A percentile compares a stretch with the other conserved stretches of the same genome.
These are phyloP conservation scores for Arthrobotrys entomopaga DNA, from an alignment of 2,329 filamentous ascomycete species.

Conservation along the genomic window DNA sequence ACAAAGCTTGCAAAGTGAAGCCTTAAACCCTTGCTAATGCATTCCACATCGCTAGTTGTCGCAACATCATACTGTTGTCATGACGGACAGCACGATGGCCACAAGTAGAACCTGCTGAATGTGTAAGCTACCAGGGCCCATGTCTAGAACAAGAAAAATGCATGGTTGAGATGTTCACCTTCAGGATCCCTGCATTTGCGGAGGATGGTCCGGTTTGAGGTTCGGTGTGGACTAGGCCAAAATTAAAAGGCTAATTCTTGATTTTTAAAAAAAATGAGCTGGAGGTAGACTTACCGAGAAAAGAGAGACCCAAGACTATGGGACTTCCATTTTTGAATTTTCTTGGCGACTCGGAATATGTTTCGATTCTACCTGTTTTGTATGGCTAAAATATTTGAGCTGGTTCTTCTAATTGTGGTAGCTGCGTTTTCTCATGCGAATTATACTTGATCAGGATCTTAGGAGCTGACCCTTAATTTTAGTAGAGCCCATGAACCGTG, in stretches of 20 bases:
- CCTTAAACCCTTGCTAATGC: slow-evolving; percentile 8
- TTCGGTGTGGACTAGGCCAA: slow-evolving; percentile 8
- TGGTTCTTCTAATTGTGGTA: slow-evolving; percentile 49
- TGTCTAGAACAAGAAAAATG: slow-evolving; percentile 5
- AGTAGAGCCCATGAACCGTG: background rate
- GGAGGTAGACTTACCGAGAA: slow-evolving; percentile 9
- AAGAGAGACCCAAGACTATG: slow-evolving; percentile 21
- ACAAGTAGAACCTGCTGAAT: slow-evolving; percentile 51
- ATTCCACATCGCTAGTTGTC: background rate
- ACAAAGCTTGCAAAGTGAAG: too few species aligned
- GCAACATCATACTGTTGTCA: slow-evolving; percentile 53
- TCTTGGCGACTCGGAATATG: slow-evolving; percentile 4
- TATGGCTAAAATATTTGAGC: slow-evolving; percentile 29
- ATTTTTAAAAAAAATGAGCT: background rate
- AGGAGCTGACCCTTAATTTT: background rate
- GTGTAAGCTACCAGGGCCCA: slow-evolving; percentile 30
- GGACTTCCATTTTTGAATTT: slow-evolving; percentile 35
- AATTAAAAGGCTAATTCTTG: slow-evolving; percentile 20
- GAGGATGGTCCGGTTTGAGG: too few species aligned
- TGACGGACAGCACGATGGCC: slow-evolving; percentile 49
- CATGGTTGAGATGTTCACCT: slow-evolving; percentile 32
- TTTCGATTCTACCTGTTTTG: slow-evolving; percentile 34
- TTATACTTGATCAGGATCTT: slow-evolving; percentile 1
- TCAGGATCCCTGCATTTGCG: too few species aligned
- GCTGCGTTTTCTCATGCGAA: background rate